phyloP scores from a whole-genome alignment of 75 land plant genomes.

The Pinus taeda region DNA sequence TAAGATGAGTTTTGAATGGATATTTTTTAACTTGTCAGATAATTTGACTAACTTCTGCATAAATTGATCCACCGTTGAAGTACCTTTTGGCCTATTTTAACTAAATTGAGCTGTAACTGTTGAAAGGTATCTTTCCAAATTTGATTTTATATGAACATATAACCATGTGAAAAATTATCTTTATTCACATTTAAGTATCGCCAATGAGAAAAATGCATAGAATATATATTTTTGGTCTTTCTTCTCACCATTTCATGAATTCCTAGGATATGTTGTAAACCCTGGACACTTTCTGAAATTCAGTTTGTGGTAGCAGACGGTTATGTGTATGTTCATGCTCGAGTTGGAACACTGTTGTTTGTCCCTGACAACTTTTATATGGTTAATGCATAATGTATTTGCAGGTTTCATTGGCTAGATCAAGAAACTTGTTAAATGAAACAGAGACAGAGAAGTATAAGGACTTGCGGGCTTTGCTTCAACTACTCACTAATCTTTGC shows the following conservation, averaged over 20 bases:
- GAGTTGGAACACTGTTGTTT: neutral
- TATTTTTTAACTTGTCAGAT: too few species aligned
- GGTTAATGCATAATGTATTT: too few species aligned
- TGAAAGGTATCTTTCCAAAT: too few species aligned
- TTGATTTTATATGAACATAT: too few species aligned
- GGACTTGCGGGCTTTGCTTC: constrained; percentile 92
- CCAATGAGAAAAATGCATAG: neutral
- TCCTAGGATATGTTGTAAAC: neutral
- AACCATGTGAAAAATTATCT: too few species aligned
- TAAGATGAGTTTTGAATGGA: too few species aligned
- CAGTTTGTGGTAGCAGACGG: neutral
- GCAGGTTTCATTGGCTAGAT: constrained; percentile 54
- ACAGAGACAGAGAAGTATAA: constrained; percentile 89
- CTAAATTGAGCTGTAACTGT: too few species aligned
- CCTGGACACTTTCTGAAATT: neutral
- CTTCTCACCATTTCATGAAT: neutral
- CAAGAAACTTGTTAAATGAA: constrained; percentile 69
- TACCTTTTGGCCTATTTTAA: too few species aligned
- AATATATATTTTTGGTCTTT: neutral
- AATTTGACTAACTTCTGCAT: too few species aligned
- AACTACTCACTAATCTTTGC: constrained; percentile 81
- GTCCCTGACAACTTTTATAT: neutral
- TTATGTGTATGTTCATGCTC: neutral
- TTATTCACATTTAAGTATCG: neutral
- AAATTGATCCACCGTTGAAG: too few species aligned